Conservation (phyloP, 495 filamentous ascomycete species). For the Apiosordaria backusii region DNA sequence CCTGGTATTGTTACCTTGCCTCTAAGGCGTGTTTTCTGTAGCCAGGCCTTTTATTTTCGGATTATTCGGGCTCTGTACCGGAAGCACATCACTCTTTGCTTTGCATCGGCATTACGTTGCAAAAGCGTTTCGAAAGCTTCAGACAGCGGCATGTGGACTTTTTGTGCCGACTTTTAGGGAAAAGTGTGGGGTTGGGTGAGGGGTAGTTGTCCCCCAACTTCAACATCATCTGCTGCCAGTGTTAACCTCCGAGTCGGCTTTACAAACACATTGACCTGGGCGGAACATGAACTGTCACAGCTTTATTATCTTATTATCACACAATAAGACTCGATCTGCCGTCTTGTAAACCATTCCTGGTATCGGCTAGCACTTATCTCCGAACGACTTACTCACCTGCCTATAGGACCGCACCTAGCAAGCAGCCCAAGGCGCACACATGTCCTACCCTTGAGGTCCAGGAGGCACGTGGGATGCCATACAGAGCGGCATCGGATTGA, state of each 20-base stretch:
- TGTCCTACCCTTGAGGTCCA: too few species aligned
- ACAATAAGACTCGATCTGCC: too few species aligned
- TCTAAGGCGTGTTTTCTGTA: not conserved
- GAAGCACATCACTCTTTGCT: not conserved
- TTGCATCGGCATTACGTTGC: slow-evolving; percentile 2
- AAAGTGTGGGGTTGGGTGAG: not conserved
- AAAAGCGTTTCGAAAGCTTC: slow-evolving; percentile 5
- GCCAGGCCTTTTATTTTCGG: not conserved
- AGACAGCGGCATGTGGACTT: not conserved
- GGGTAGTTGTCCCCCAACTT: slow-evolving; percentile 1
- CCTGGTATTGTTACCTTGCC: not conserved
- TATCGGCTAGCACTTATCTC: too few species aligned
- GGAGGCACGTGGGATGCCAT: not conserved
- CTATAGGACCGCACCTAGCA: too few species aligned
- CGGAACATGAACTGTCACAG: too few species aligned
- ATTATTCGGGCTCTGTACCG: not conserved
- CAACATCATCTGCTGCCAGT: not conserved
- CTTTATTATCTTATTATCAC: too few species aligned
- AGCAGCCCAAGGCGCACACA: too few species aligned
- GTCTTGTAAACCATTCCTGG: too few species aligned
- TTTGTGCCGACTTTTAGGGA: not conserved
- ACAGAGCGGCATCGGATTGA: not conserved
- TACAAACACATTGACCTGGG: too few species aligned
- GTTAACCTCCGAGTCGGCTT: too few species aligned
- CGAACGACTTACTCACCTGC: too few species aligned